Base-by-base conservation (phyloP, 768 basidiomycete species). In the Fistulinella prunicolor region DNA sequence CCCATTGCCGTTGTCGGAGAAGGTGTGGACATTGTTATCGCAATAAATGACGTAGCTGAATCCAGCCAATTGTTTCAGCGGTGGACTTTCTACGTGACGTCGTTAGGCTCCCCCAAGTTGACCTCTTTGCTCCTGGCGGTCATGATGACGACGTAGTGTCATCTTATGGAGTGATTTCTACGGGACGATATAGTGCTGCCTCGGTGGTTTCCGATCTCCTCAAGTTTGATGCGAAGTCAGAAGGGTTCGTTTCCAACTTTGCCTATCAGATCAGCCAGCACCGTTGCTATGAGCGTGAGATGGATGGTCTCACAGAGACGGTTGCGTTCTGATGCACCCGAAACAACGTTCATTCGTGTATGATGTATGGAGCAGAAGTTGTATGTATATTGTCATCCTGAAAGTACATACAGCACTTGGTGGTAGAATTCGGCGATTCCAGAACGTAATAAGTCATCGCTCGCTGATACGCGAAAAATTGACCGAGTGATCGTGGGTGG, bases 1-100 rank as follows among this genome's bases (percentile, higher is more conserved):
- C 64, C 85, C 16, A 88, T 95, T 48, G 87, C 81, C 3, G 89
- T 83, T 1, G 72, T 85, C 38, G 92, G 90, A 9, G 76, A 81
- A 62, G 83, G 84, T 48, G 19, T 13, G 54, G 16, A 30, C 4
- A 7, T 34, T 23, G 6, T 21, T 32, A 7, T 19, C 20, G 1
- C 16, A 28, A 19, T 32, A 12, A 39, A 39, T 4, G 9, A 30
- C n/a, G 16, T 26, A 22, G 3, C 45, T 59, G 30, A 57, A 23
- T 22, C 9, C 3, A 16, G 4, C 20, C 9, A 22, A 26, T n/a
- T 38, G 1, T 40, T 44, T 0, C 34, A 83, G 83, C 73, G 49
- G 73, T 78, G 6, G 57, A 58, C 4, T 74, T 83, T 58, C 62
- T 85, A 14, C 69, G 74, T 4, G 62, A 72, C 6, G 73, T 75